phyloP scores from a whole-genome alignment of 1,284 basidiomycete genomes.

The Microbotryum violaceum region DNA sequence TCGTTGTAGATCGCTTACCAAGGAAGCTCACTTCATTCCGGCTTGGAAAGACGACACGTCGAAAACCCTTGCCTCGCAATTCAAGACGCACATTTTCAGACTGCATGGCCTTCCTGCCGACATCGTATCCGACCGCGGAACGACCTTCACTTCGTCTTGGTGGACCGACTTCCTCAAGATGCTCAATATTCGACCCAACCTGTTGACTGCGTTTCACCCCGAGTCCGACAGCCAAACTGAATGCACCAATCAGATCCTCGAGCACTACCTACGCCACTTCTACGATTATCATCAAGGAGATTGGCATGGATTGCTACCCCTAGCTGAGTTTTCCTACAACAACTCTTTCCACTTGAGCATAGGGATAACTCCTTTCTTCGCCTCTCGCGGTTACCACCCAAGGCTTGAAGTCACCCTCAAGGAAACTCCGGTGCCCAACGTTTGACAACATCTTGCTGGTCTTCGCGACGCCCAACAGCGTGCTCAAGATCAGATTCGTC shows the following conservation, averaged over 20 bases:
- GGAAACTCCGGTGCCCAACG: too few species aligned
- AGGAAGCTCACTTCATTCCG: constrained; percentile 44
- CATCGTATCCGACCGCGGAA: constrained; percentile 38
- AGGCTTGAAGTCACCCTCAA: neutral
- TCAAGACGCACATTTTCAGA: constrained; percentile 23
- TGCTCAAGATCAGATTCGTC: too few species aligned
- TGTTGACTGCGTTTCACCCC: constrained; percentile 38
- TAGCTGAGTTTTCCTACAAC: constrained; percentile 37
- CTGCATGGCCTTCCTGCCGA: constrained; percentile 20
- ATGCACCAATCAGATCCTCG: constrained; percentile 44
- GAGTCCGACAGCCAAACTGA: constrained; percentile 12
- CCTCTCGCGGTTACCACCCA: neutral
- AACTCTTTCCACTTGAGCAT: constrained; percentile 27
- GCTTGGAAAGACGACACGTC: constrained; percentile 4
- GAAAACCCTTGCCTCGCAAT: constrained; percentile 17
- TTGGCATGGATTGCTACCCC: constrained; percentile 33
- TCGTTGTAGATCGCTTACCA: constrained; percentile 45
- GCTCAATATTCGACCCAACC: constrained; percentile 24
- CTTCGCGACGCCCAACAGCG: too few species aligned
- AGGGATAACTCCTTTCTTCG: constrained; percentile 26
- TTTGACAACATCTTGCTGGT: too few species aligned
- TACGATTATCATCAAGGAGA: constrained; percentile 20
- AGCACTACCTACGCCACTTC: constrained; percentile 39
- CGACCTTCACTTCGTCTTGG: constrained; percentile 35
- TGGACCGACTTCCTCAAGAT: constrained; percentile 33